phyloP scores from a whole-genome alignment of 1,284 basidiomycete genomes.

The Hemileia vastatrix region DNA sequence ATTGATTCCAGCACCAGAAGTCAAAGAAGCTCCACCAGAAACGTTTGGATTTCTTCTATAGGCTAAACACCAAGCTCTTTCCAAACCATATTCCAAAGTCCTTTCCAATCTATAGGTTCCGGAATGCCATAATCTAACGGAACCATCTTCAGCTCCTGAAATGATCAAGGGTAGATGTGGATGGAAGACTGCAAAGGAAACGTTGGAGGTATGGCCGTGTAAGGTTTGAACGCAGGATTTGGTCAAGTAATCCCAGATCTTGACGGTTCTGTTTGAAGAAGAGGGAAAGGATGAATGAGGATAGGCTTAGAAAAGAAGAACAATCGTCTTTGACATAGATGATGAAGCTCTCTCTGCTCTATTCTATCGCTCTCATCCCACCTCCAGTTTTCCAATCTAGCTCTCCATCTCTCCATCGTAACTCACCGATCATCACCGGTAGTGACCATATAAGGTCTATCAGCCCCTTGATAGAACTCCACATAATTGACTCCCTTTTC shows the following conservation, averaged over 20 bases:
- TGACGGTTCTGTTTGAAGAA: slow-evolving; percentile 35
- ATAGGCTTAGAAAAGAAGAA: neutral
- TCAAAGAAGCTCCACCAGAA: neutral
- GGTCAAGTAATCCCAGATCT: slow-evolving; percentile 44
- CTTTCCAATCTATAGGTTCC: slow-evolving; percentile 44
- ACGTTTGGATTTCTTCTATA: slow-evolving; percentile 38
- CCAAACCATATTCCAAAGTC: slow-evolving; percentile 43
- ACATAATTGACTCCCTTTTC: slow-evolving; percentile 10
- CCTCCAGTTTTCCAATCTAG: too few species aligned
- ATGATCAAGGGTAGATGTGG: slow-evolving; percentile 42
- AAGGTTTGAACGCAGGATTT: slow-evolving; percentile 44
- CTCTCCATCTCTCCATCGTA: too few species aligned
- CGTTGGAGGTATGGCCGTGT: slow-evolving; percentile 41
- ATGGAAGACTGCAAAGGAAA: slow-evolving; percentile 43
- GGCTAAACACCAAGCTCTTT: slow-evolving; percentile 43
- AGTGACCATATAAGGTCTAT: slow-evolving; percentile 8
- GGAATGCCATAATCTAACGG: slow-evolving; percentile 44
- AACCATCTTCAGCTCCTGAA: slow-evolving; percentile 43
- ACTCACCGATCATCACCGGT: slow-evolving; percentile 9
- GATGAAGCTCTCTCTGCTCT: too few species aligned
- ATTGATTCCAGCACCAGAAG: neutral
- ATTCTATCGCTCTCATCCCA: too few species aligned
- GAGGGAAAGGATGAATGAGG: neutral
- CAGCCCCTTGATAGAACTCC: slow-evolving; percentile 4
- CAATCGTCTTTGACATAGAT: too few species aligned